phyloP scores from a whole-genome alignment of 2,329 filamentous ascomycete genomes.

The Fusarium tricinctum region DNA sequence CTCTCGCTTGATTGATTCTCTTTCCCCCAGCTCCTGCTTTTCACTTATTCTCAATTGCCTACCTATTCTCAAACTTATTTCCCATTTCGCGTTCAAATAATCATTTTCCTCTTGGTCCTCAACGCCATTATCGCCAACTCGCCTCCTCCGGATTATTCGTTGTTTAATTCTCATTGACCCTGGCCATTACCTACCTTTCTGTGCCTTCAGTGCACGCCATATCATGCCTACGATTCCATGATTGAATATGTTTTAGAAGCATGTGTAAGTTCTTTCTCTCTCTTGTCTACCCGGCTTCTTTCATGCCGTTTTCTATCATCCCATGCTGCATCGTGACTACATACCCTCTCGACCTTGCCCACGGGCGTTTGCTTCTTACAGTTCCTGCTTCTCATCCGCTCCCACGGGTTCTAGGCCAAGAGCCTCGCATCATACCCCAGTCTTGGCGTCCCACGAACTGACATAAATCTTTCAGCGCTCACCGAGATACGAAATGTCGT shows the following conservation, averaged over 20 bases:
- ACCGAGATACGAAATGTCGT: conserved; percentile 65
- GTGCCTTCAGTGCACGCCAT: conserved; percentile 52
- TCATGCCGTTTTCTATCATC: conserved; percentile 8
- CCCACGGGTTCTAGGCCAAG: conserved; percentile 48
- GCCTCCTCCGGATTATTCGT: conserved; percentile 6
- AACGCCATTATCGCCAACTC: conserved; percentile 31
- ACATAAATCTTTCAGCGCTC: conserved; percentile 58
- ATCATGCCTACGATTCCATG: conserved; percentile 53
- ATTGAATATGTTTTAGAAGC: conserved; percentile 59
- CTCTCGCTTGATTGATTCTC: conserved; percentile 47
- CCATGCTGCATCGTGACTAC: conserved; percentile 1
- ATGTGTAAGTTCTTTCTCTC: conserved; percentile 57
- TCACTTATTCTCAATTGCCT: conserved; percentile 28
- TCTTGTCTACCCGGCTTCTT: not conserved
- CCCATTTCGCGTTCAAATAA: conserved; percentile 1
- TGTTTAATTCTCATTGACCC: conserved; percentile 21
- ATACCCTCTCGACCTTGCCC: conserved; percentile 24
- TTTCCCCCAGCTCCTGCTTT: conserved; percentile 32
- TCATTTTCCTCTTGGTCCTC: conserved; percentile 27
- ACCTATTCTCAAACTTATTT: not conserved
- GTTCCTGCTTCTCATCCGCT: conserved; percentile 34
- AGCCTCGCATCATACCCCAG: conserved; percentile 48
- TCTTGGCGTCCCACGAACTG: conserved; percentile 56
- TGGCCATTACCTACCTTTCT: conserved; percentile 41
- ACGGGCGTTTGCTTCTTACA: conserved; percentile 27